Evolutionary conservation across 805 yeast genomes (phyloP).

Genomic region (Priceomyces melissophilus): DNA sequence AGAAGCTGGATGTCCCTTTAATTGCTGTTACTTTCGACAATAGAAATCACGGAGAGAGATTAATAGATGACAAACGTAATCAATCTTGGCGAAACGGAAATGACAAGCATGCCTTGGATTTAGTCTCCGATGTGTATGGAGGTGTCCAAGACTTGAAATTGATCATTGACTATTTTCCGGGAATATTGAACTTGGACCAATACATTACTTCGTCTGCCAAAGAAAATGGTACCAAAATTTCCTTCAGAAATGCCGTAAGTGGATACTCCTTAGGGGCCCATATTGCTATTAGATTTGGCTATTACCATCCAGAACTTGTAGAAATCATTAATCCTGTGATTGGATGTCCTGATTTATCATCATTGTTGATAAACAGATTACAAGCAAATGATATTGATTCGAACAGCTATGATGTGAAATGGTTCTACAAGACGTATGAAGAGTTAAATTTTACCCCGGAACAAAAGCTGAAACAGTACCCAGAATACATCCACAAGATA

Average conservation of each 20-base stretch:
- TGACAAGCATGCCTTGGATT: constrained; percentile 46
- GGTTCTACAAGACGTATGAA: constrained; percentile 29
- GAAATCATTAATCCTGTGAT: constrained; percentile 47
- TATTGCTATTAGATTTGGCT: constrained; percentile 45
- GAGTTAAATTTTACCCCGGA: constrained; percentile 30
- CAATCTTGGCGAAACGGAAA: constrained; percentile 48
- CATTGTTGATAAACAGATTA: constrained; percentile 43
- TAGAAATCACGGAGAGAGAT: constrained; percentile 55
- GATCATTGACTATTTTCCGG: constrained; percentile 44
- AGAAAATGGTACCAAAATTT: constrained; percentile 18
- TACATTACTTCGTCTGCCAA: constrained; percentile 13
- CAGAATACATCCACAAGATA: constrained; percentile 31
- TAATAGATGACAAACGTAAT: constrained; percentile 32
- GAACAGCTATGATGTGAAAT: constrained; percentile 22
- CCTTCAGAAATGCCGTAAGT: constrained; percentile 35
- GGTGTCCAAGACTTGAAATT: constrained; percentile 42
- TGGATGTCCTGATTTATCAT: constrained; percentile 46
- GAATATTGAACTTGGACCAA: constrained; percentile 32
- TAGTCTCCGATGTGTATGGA: constrained; percentile 48
- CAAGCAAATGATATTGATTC: constrained; percentile 14
- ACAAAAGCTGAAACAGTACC: constrained; percentile 23
- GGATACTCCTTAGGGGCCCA: constrained; percentile 62
- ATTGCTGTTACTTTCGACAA: constrained; percentile 51
- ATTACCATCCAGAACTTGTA: constrained; percentile 34
- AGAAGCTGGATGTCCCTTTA: constrained; percentile 24